Base-by-base conservation (phyloP, 306 rosid genomes). In the Sophora flavescens region DNA sequence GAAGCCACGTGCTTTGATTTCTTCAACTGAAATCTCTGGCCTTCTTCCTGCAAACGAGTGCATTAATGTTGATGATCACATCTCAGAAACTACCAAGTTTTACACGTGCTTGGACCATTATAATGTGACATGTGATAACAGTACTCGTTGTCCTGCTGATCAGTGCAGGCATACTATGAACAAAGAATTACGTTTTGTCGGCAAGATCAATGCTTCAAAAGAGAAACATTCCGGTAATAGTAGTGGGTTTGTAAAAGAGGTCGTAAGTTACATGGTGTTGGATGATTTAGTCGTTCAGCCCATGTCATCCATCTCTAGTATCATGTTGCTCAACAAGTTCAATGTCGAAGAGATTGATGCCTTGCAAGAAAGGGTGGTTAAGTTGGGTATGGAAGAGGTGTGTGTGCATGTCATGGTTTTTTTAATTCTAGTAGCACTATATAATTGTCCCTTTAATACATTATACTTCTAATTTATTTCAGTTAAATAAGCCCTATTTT, bases 211-310 rank as follows among this genome's bases (percentile, higher is more conserved):
- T 22, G 22, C 22, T 22, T 22, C 22, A 22, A 22, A 22, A 22
- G 22, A 22, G 22, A 22, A 22, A 22, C 22, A 0, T 51, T 5
- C 15, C 3, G 1, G 10, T 2, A 47, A 22, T 14, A 32, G 67
- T 4, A 70, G 82, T 0, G 87, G 91, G 0, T 76, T 30, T 18
- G 78, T 82, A 28, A 76, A 82, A 63, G 85, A 54, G 8, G 74
- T 76, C 1, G 62, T 82, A 4, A 82, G 73, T 1, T 69, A 75
- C 60, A 76, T 70, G 60, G 81, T 76, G 16, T 76, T 54, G 67
- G 77, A 76, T 69, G 81, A 81, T 53, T 42, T 81, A 3, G 41
- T 8, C 6, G 60, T 80, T n/a, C 33, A 7, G 12, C 83, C 83
- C 7, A 71, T 72, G 79, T 80, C 83, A 3, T 15, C 61, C 9